Base-by-base conservation (phyloP, 2,329 filamentous ascomycete species). In the Phialocephala sp. region DNA sequence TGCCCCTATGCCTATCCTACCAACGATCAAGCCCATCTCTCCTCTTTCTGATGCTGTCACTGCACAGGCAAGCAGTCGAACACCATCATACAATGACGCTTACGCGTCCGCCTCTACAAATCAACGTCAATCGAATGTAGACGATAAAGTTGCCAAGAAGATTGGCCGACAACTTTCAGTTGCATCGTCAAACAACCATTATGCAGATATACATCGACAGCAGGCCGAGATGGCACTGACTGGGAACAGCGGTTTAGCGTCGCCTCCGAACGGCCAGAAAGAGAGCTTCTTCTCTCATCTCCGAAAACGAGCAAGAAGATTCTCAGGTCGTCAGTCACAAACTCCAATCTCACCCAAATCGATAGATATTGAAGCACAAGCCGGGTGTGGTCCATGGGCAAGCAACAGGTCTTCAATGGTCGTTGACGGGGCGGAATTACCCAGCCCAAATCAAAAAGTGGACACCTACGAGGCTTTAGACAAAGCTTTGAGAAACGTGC, bases 281-380 rank as follows among this genome's bases (percentile, higher is more conserved):
- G 95, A 99, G 78, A 93, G 95, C 78, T 99, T 99, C 83, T 99
- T 99, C 80, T 98, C 95, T 0, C 95, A 99, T 77, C 85, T 99
- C 8, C 88, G 95, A 64, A 99, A 99, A 80, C 90, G 94, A 60
- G 95, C 96, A 35, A 88, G 95, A 72, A 87, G 95, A 71, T 89
- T 99, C 67, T 99, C 95, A 32, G 95, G 95, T 56, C 89, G 94
- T 64, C 93, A 97, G 75, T 73, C 73, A 43, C 92, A 94, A 76
- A 89, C 89, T 15, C 90, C 92, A 8, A 87, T 91, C 65, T 92
- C 93, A 20, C 91, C 93, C 9, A 87, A 85, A 52, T 89, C 89
- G 63, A 94, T 97, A 72, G 94, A 98, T 75, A 83, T 97, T 62
- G 95, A 98, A 78, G 91, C 93, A n/a, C 94, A 94, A 75, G 92